Conservation (phyloP, 129 eudicot species). For the Rutidosis leptorrhynchoides region DNA sequence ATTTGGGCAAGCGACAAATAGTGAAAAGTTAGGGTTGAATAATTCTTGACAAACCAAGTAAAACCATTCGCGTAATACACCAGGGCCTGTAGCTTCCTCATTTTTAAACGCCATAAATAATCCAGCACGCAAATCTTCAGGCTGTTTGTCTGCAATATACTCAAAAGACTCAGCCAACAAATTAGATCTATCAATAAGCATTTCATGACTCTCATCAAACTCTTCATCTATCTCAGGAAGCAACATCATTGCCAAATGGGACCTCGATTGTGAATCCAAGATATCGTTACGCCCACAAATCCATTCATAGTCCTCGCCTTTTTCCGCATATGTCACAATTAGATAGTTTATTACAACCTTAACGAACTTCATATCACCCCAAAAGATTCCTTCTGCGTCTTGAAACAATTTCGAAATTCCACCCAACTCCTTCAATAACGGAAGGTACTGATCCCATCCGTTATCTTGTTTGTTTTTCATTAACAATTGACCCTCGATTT, state of each 20-base stretch:
- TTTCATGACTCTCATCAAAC: slow-evolving; percentile 75
- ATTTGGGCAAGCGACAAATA: slow-evolving; percentile 74
- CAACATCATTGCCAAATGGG: slow-evolving; percentile 71
- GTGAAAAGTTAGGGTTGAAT: slow-evolving; percentile 71
- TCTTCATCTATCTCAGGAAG: slow-evolving; percentile 77
- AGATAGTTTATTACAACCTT: slow-evolving; percentile 53
- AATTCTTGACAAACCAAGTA: slow-evolving; percentile 78
- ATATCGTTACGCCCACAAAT: slow-evolving; percentile 59
- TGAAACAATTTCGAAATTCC: slow-evolving; percentile 43
- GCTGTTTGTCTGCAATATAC: slow-evolving; percentile 50
- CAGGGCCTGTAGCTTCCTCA: slow-evolving; percentile 96
- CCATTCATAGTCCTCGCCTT: slow-evolving; percentile 60
- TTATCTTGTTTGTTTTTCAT: slow-evolving; percentile 29
- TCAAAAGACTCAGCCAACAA: slow-evolving; percentile 70
- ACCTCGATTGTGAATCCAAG: slow-evolving; percentile 62
- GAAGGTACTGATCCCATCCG: slow-evolving; percentile 60
- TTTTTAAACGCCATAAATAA: slow-evolving; percentile 74
- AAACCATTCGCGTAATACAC: slow-evolving; percentile 91
- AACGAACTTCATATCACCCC: slow-evolving; percentile 41
- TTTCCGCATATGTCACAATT: slow-evolving; percentile 49
- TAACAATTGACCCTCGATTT: slow-evolving; percentile 40
- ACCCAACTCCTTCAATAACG: slow-evolving; percentile 52
- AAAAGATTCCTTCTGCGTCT: slow-evolving; percentile 50
- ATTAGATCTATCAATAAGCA: slow-evolving; percentile 81
- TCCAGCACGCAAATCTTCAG: slow-evolving; percentile 52